Evolutionary conservation across 345 rosid genomes (phyloP), one percentile per base, ranked within the genome.

Genomic region (Populus tremula): DNA sequence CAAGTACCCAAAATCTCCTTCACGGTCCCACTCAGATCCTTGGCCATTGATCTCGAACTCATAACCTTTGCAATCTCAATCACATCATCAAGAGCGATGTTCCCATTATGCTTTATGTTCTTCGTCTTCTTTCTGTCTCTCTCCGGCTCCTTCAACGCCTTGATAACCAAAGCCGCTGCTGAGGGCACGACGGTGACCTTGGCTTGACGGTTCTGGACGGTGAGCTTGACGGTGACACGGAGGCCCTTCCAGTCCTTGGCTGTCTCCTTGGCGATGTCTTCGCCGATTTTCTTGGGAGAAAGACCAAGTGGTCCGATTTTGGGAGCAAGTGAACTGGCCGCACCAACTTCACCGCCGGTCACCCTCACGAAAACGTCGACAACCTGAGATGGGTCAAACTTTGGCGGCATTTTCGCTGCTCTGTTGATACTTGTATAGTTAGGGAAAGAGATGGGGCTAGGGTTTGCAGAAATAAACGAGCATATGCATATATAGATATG

Each of bases 191-290:
- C 80, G 4, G 75, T 5, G 11, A 77, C 80, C 43, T 77, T 77
- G 5, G 80, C 80, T 62, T 80, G 83, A 29, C 83, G 79, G 10
- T 80, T 80, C 83, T 80, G 83, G 25, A 80, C 83, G 8, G 83
- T 80, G 2, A 80, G 79, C 68, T 80, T 80, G 69, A 80, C 83
- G 6, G 83, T 80, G 6, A 80, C 83, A 1, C 83, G 83, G 6
- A 80, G 72, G 1, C 83, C 83, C 79, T 80, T 80, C 83, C 83
- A 80, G 71, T 80, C 83, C 69, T 75, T 75, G 14, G 79, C 75
- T 0, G 83, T 80, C 27, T 80, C 83, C 38, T 77, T 77, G 49
- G 80, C 80, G 56, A 77, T 77, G 62, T 77, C 80, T 33, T 77
- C 80, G 1, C 80, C 83, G 38, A 80, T 80, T 59, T 80, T 80